Evolutionary conservation across 306 rosid genomes (phyloP), one percentile per base, ranked within the genome.

Genomic region (Potentilla sterilis): DNA sequence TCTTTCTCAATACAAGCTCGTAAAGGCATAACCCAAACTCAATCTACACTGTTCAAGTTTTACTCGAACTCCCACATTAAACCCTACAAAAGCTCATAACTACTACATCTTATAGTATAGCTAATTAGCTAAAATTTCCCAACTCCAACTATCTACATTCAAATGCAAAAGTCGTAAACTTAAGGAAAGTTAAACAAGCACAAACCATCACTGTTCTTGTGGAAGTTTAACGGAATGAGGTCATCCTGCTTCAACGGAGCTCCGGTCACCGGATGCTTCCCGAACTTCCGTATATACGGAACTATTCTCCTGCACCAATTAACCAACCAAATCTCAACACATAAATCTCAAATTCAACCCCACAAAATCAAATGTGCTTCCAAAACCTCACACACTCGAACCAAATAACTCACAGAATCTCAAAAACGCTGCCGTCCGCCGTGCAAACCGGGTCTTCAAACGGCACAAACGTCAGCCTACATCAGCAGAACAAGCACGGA

Each of bases 211-310:
- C 91, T 76, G 76, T 95, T 95, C 85, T 92, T 95, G 92, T 95
- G 99, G 81, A 95, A 92, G 52, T 72, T 95, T 7, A 95, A 82
- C 48, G 92, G 92, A 71, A 92, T 90, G 77, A 95, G 92, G 78
- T 92, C 93, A 80, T 82, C 85, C 79, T 81, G 93, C 89, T 86
- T 90, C 74, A 95, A 76, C 0, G 92, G 80, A 79, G 85, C 78
- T 77, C 99, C 99, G 5, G 89, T 89, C 8, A 95, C 97, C 5
- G 97, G 99, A 79, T 85, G 86, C 85, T 95, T 95, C 63, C 98
- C 99, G 64, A 86, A 90, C 80, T 95, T 95, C 18, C 88, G 78
- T 38, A 95, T 74, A 81, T 90, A 90, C 1, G 99, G 98, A 46
- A 89, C 78, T 78, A 92, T 95, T 79, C 82, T 72, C 98, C 99